A percentile compares a stretch with the other conserved stretches of the same genome.
These are phyloP conservation scores for Amoebophrya sp. DNA, from an alignment of 169 alveolate species.

Conservation along the genomic window DNA sequence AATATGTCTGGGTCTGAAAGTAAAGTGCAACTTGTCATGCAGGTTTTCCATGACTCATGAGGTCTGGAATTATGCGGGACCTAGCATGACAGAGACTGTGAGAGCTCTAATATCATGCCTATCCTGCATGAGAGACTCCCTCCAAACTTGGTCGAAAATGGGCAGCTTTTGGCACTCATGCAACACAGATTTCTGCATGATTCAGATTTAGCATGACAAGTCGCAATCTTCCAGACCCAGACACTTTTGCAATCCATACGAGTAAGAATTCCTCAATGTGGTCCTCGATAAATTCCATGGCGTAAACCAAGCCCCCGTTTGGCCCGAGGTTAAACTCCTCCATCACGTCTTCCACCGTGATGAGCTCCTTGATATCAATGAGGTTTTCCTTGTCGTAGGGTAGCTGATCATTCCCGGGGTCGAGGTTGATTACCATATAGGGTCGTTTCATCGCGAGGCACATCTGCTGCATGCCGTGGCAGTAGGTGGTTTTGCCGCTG, in stretches of 20 bases:
- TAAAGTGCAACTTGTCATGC: too few relatives aligned
- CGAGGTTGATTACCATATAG: neutral
- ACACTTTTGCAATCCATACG: neutral
- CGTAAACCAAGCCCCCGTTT: neutral
- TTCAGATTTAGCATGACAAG: too few relatives aligned
- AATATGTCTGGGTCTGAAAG: too few relatives aligned
- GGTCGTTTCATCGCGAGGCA: neutral
- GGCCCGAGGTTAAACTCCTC: neutral
- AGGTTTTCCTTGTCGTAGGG: neutral
- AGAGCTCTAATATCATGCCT: too few relatives aligned
- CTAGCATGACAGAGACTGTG: too few relatives aligned
- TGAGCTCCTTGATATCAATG: neutral
- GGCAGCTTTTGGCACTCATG: too few relatives aligned
- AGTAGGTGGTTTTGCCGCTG: neutral
- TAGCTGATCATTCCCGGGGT: neutral
- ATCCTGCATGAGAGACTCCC: too few relatives aligned
- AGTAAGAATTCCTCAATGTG: neutral
- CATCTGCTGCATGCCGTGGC: conserved; percentile 26
- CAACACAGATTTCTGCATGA: too few relatives aligned
- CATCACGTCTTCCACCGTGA: neutral
- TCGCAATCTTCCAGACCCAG: too few relatives aligned
- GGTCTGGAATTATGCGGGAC: too few relatives aligned
- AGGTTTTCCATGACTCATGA: too few relatives aligned
- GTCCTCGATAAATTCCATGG: neutral
- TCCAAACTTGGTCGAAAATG: too few relatives aligned